Evolutionary conservation across 805 yeast genomes (phyloP).

Genomic region (Nakazawaea populi): DNA sequence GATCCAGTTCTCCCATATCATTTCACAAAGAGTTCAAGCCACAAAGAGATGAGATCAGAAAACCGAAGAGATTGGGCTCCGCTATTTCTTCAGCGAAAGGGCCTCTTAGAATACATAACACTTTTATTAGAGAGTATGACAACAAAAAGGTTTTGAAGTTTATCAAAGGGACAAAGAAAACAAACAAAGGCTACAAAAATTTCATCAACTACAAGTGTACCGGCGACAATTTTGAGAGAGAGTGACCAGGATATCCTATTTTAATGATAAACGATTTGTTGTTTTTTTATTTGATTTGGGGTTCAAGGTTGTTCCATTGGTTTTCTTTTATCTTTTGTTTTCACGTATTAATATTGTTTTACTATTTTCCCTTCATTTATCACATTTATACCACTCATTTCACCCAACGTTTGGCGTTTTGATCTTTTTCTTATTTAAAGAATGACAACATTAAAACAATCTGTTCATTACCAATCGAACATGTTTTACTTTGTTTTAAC

Average conservation of each 20-base stretch:
- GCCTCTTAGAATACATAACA: neutral
- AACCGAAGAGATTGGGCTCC: neutral
- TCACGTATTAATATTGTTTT: neutral
- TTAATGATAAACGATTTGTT: neutral
- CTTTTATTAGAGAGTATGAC: slow-evolving; percentile 7
- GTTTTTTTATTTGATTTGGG: neutral
- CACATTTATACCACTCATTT: too few relatives aligned
- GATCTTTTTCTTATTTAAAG: too few relatives aligned
- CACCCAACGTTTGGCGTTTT: too few relatives aligned
- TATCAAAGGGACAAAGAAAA: slow-evolving; percentile 10
- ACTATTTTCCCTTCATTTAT: neutral
- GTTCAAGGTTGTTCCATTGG: neutral
- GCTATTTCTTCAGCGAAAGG: neutral
- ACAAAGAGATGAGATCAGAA: neutral
- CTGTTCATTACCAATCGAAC: too few relatives aligned
- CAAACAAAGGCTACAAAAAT: slow-evolving; percentile 11
- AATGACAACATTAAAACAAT: too few relatives aligned
- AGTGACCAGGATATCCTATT: neutral
- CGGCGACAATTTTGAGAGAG: slow-evolving; percentile 6
- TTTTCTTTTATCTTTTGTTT: neutral
- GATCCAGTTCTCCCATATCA: neutral
- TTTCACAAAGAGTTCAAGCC: neutral
- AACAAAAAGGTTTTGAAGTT: slow-evolving; percentile 3
- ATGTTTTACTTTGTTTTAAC: too few relatives aligned
- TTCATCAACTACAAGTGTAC: slow-evolving; percentile 10